Evolutionary conservation across 805 yeast genomes (phyloP), one percentile per base, ranked within the genome.

Genomic region (Yarrowia porcina): DNA sequence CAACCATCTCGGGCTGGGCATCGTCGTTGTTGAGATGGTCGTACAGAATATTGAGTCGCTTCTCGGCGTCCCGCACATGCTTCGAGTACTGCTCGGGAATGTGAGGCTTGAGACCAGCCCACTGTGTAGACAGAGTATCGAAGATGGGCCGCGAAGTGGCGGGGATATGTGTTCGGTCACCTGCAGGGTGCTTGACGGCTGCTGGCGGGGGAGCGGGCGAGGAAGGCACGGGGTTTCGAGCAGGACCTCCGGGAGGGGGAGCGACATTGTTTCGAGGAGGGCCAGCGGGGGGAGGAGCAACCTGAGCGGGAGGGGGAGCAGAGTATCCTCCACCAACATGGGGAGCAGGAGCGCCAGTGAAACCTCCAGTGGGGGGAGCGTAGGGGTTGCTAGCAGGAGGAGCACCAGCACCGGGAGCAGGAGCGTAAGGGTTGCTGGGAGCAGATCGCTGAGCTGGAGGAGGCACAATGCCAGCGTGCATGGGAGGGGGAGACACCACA

Each of bases 21-120:
- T 87, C 93, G 63, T 82, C 83, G 68, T 85, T 88, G 72, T 88
- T 87, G 75, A 94, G 81, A 68, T 86, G 90, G 68, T 86, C 91
- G 72, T 82, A 90, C 66, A 94, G 77, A 60, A 90, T 81, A 66
- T 84, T 82, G 64, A 94, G 75, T 73, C 98, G 84, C 77, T 88
- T 87, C 68, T 86, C 93, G 71, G 96, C 85, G 73, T 93, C 98
- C 49, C 75, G 77, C 60, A 88, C 81, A 70, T 90, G 97, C 66
- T 84, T 87, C 27, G 81, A 73, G 70, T 83, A 90, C 71, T 83
- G 85, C 56, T 84, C 88, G 25, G 97, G 96, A 44, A 90, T 82
- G 47, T 79, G 77, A 17, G 96, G 93, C 68, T 85, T 82, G 17
- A 90, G 85, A 30, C 83, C 79, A 27, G 78, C 82, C 68, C 90